Conservation (phyloP, 1,139 yeast species). For the Suhomyces bribrorum region DNA sequence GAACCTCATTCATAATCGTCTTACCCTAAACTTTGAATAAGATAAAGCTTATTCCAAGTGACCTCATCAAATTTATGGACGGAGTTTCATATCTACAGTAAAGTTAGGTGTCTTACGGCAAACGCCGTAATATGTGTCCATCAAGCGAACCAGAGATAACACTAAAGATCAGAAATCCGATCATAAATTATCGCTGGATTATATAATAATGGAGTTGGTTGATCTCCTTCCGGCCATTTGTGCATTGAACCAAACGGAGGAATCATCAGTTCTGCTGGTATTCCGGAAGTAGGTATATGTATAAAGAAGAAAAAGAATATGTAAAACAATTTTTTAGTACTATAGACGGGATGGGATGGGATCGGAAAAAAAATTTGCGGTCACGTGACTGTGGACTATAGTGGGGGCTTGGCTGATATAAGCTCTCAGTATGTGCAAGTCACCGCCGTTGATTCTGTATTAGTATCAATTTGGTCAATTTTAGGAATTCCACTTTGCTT, state of each 20-base stretch:
- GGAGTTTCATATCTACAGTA: too few species aligned
- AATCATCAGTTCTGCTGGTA: slow-evolving; percentile 50
- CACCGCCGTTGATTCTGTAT: background rate
- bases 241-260: slow-evolving; percentile 47
- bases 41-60: too few species aligned
- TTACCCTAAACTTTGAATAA: background rate
- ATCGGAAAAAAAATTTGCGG: background rate
- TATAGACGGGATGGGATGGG: slow-evolving; percentile 2
- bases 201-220: slow-evolving; percentile 35
- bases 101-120: background rate
- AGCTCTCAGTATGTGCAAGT: background rate
- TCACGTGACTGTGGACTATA: background rate
- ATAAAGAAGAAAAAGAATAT: slow-evolving; percentile 20
- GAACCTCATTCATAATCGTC: too few species aligned
- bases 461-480: background rate
- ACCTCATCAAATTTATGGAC: too few species aligned
- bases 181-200: slow-evolving; percentile 27
- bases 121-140: slow-evolving; percentile 32
- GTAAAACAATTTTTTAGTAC: background rate
- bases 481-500: background rate
- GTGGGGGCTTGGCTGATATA: background rate
- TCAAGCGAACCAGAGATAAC: slow-evolving; percentile 46
- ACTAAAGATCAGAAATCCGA: background rate
- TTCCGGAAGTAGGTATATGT: slow-evolving; percentile 47
- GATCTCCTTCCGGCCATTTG: slow-evolving; percentile 55